phyloP scores from a whole-genome alignment of 1,139 yeast species.

The Hansenula sp. region DNA sequence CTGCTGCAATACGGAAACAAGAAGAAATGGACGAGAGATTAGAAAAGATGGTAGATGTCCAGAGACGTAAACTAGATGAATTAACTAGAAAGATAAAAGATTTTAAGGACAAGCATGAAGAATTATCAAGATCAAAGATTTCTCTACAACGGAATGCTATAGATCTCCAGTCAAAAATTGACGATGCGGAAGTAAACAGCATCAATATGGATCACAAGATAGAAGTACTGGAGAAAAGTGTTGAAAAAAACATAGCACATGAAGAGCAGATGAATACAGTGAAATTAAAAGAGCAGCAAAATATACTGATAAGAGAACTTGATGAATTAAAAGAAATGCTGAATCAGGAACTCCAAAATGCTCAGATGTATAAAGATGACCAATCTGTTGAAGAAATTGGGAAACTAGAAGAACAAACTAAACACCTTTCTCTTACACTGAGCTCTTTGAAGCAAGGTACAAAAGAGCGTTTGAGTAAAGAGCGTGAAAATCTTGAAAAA shows the following conservation, averaged over 20 bases:
- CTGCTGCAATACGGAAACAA: constrained; percentile 10
- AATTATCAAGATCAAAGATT: constrained; percentile 3
- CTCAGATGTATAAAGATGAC: constrained; percentile 7
- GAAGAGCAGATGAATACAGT: constrained; percentile 12
- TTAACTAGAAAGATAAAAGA: constrained; percentile 8
- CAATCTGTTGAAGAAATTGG: constrained; percentile 9
- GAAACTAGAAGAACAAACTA: constrained; percentile 7
- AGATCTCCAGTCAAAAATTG: constrained; percentile 9
- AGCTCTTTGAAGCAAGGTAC: constrained; percentile 5
- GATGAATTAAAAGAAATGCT: constrained; percentile 11
- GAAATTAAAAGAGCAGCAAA: constrained; percentile 13
- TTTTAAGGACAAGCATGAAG: constrained; percentile 5
- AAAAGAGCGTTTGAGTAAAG: constrained; percentile 4
- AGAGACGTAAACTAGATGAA: constrained; percentile 7
- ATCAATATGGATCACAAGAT: constrained; percentile 12
- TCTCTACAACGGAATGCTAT: constrained; percentile 1
- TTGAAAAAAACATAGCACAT: constrained; percentile 6
- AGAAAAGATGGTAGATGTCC: constrained; percentile 6
- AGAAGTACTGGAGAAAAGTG: constrained; percentile 3
- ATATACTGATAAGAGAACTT: constrained; percentile 9
- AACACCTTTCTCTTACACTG: neutral
- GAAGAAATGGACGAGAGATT: constrained; percentile 6
- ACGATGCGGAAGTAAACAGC: constrained; percentile 12
- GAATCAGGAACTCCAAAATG: constrained; percentile 7
- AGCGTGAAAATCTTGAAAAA: constrained; percentile 5